Evolutionary conservation across 2,329 filamentous ascomycete species (phyloP).

Genomic region (Xylaria sp.): DNA sequence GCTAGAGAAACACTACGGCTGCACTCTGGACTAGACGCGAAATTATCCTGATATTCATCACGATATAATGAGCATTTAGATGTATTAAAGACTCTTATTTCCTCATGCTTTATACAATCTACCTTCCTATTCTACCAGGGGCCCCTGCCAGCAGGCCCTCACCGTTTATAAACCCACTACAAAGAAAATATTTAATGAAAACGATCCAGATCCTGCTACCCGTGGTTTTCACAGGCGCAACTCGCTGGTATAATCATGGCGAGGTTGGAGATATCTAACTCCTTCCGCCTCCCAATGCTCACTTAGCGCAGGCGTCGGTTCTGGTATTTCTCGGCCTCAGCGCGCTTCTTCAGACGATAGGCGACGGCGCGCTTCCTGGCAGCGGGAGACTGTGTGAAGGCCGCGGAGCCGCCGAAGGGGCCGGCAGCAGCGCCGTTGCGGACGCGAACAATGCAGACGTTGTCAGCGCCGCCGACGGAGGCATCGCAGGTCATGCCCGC

Average conservation of each 20-base stretch:
- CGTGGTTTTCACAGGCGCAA: neutral
- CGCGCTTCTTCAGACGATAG: slow-evolving; percentile 58
- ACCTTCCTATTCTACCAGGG: neutral
- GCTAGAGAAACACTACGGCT: neutral
- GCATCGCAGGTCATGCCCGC: slow-evolving; percentile 74
- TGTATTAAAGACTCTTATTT: neutral
- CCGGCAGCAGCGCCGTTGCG: slow-evolving; percentile 71
- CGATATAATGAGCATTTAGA: neutral
- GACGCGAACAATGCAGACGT: slow-evolving; percentile 74
- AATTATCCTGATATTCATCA: neutral
- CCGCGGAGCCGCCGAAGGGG: slow-evolving; percentile 74
- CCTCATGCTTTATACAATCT: neutral
- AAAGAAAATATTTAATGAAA: neutral
- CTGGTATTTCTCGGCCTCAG: slow-evolving; percentile 34
- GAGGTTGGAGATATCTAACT: neutral
- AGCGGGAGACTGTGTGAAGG: slow-evolving; percentile 69
- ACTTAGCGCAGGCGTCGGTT: slow-evolving; percentile 41
- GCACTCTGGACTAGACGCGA: neutral
- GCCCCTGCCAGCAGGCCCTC: slow-evolving; percentile 24
- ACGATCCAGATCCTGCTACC: neutral
- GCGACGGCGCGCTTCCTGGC: slow-evolving; percentile 71
- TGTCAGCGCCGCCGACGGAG: slow-evolving; percentile 65
- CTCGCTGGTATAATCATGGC: neutral
- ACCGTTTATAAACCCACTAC: neutral
- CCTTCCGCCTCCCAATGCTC: neutral